phyloP scores from a whole-genome alignment of 495 filamentous ascomycete species.

The Talaromyces thailandensis region DNA sequence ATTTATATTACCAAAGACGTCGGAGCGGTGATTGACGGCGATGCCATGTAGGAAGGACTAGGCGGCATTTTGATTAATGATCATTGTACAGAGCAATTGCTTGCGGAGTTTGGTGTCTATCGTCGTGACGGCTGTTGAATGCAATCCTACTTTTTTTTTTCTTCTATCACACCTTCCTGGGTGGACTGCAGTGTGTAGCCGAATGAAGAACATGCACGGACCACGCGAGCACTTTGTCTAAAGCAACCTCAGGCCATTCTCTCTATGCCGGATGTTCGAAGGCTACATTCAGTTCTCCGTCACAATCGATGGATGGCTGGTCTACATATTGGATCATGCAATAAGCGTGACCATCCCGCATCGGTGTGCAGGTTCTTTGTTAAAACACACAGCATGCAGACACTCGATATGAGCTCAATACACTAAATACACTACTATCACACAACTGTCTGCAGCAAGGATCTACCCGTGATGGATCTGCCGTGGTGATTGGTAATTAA shows the following conservation, averaged over 20 bases:
- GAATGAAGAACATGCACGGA: background rate
- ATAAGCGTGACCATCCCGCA: background rate
- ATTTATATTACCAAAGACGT: constrained; percentile 33
- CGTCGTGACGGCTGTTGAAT: background rate
- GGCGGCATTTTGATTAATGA: background rate
- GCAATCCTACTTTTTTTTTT: background rate
- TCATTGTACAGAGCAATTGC: constrained; percentile 2
- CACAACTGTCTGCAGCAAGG: background rate
- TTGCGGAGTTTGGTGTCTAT: background rate
- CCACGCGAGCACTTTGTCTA: background rate
- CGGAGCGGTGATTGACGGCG: constrained; percentile 33
- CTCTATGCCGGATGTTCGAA: no score
- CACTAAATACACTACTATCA: background rate
- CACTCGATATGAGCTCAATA: background rate
- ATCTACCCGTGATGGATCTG: background rate
- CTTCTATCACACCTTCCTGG: no score
- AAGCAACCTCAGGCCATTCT: background rate
- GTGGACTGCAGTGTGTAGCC: background rate
- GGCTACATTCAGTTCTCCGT: no score
- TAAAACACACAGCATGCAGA: background rate
- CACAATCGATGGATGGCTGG: background rate
- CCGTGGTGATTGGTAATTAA: background rate
- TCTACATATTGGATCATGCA: background rate
- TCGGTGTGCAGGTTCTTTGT: background rate
- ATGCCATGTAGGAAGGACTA: constrained; percentile 16